Percentiles rank a stretch among this genome's conserved stretches.
phyloP scores from a whole-genome alignment of 2,329 filamentous ascomycete genomes.

The Passalora sequoiae region DNA sequence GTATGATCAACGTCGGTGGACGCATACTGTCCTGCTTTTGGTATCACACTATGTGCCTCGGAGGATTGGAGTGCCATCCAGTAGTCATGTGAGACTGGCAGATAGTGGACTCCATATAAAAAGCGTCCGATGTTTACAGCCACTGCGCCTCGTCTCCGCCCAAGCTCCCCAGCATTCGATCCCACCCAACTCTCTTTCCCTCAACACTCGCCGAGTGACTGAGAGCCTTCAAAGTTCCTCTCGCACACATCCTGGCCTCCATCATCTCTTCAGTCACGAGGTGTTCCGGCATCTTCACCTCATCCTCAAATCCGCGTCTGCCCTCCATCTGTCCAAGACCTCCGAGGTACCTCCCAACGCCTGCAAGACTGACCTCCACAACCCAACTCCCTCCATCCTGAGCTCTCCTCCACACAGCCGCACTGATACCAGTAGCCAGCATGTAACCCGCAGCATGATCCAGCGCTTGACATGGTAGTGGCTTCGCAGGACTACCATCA shows the following conservation, averaged over 20 bases:
- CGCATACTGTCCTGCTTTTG: too few species aligned
- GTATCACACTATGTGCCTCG: too few species aligned
- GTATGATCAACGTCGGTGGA: too few species aligned
- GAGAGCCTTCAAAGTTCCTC: slow-evolving; percentile 47
- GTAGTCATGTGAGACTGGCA: too few species aligned
- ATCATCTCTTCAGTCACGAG: slow-evolving; percentile 23
- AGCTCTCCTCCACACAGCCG: slow-evolving; percentile 48
- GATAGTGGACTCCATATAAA: too few species aligned
- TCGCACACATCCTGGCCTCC: slow-evolving; percentile 43
- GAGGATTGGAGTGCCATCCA: too few species aligned
- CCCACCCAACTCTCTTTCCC: slow-evolving; percentile 46
- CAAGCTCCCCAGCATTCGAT: slow-evolving; percentile 48
- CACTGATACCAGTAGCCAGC: slow-evolving; percentile 49
- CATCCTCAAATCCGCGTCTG: slow-evolving; percentile 41
- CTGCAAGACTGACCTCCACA: slow-evolving; percentile 54
- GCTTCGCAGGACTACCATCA: slow-evolving; percentile 34
- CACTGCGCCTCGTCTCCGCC: slow-evolving; percentile 46
- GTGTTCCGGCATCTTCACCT: slow-evolving; percentile 21
- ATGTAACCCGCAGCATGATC: slow-evolving; percentile 55
- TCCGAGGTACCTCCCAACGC: slow-evolving; percentile 52
- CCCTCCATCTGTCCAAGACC: slow-evolving; percentile 50
- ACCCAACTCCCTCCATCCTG: slow-evolving; percentile 45
- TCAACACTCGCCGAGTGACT: slow-evolving; percentile 47
- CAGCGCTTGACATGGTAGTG: slow-evolving; percentile 50
- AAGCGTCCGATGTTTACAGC: too few species aligned